Conservation (phyloP, 2,329 filamentous ascomycete genomes). For the Periglandula ipomoeae region DNA sequence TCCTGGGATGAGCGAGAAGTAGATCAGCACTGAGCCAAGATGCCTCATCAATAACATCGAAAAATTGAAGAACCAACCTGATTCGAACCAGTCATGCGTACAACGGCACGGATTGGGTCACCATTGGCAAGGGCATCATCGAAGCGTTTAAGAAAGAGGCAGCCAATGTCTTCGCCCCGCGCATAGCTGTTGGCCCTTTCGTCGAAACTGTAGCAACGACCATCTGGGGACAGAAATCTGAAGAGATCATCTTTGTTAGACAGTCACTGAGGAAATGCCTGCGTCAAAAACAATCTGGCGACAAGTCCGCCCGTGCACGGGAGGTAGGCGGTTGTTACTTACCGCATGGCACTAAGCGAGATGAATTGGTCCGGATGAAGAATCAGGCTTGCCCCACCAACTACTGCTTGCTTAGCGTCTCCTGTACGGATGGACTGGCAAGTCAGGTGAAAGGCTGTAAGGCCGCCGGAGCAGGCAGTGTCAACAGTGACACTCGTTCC, state of each 20-base stretch:
- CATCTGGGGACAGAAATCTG: background rate
- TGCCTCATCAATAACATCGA: too few species aligned
- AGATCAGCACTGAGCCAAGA: too few species aligned
- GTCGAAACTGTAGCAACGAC: slow-evolving; percentile 21
- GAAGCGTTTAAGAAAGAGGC: slow-evolving; percentile 43
- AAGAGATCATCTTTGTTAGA: too few species aligned
- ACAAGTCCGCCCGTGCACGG: slow-evolving; percentile 9
- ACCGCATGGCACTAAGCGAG: background rate
- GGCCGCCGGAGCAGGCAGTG: slow-evolving; percentile 39
- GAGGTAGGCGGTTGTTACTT: too few species aligned
- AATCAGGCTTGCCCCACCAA: slow-evolving; percentile 23
- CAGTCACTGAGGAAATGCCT: too few species aligned
- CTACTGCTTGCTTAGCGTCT: slow-evolving; percentile 34
- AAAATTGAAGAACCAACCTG: too few species aligned
- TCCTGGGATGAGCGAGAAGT: too few species aligned
- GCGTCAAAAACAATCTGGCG: too few species aligned
- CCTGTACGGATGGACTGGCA: slow-evolving; percentile 36
- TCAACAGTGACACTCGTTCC: slow-evolving; percentile 42
- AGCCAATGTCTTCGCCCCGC: slow-evolving; percentile 44
- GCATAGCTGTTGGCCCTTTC: slow-evolving; percentile 38
- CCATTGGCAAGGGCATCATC: slow-evolving; percentile 38
- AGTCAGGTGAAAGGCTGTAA: slow-evolving; percentile 38
- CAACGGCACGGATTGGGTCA: slow-evolving; percentile 36
- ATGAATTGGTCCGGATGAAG: background rate
- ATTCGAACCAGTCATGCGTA: background rate